A percentile compares a stretch with the other conserved stretches of the same genome.
Evolutionary conservation across 1,284 basidiomycete genomes (phyloP).

Genomic region (Cronartium quercuum): DNA sequence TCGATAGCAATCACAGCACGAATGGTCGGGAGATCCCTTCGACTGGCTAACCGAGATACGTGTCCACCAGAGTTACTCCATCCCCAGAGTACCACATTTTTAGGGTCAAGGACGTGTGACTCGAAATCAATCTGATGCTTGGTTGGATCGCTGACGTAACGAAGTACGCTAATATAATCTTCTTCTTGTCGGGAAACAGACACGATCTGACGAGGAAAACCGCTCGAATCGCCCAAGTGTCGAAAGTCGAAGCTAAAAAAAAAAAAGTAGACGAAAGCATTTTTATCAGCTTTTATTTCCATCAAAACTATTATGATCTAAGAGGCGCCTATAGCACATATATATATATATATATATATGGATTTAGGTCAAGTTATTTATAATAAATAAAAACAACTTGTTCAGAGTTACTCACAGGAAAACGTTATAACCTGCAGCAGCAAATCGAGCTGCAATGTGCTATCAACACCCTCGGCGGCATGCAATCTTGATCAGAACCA

Average conservation of each 20-base stretch:
- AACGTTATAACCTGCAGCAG: constrained; percentile 17
- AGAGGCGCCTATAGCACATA: neutral
- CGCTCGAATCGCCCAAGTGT: constrained; percentile 22
- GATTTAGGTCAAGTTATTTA: no score
- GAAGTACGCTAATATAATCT: constrained; percentile 19
- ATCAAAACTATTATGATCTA: neutral
- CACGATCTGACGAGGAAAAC: constrained; percentile 13
- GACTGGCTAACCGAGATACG: constrained; percentile 11
- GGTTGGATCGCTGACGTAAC: constrained; percentile 13
- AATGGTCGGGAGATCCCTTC: constrained; percentile 11
- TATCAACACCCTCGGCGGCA: neutral
- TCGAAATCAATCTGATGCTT: neutral
- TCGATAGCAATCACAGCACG: constrained; percentile 20
- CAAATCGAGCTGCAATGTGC: constrained; percentile 14
- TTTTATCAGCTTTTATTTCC: neutral
- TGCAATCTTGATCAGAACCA: neutral
- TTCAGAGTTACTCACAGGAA: constrained; percentile 1
- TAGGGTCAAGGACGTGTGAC: neutral
- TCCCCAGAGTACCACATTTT: constrained; percentile 14
- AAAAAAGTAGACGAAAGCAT: neutral
- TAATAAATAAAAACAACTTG: no score
- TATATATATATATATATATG: no score
- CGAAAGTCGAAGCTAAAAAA: constrained; percentile 16
- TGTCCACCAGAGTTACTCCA: constrained; percentile 34
- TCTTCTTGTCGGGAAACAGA: constrained; percentile 5